These are phyloP conservation scores for Cotoneaster glaucophyllus DNA, from an alignment of 306 rosid species.

Conservation along the genomic window DNA sequence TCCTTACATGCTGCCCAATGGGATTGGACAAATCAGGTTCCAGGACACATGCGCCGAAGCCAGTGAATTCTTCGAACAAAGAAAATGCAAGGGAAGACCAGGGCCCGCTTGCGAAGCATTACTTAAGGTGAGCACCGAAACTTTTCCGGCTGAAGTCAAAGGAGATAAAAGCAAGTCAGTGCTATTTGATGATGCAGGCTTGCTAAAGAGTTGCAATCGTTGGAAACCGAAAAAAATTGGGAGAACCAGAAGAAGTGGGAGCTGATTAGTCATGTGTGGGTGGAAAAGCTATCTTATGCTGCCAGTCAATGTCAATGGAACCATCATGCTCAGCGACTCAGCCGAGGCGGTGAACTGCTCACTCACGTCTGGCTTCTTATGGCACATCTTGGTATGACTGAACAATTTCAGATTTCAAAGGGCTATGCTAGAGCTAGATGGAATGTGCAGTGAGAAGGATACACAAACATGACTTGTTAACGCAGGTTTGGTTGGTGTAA, in stretches of 20 bases:
- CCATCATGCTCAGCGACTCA: slow-evolving; percentile 3
- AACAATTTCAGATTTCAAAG: background rate
- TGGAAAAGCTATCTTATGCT: slow-evolving; percentile 6
- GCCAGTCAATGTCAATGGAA: slow-evolving; percentile 7
- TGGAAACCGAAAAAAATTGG: background rate
- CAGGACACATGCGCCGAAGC: background rate
- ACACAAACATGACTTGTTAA: too few relatives aligned
- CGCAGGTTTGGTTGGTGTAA: too few relatives aligned
- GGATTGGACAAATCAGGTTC: slow-evolving; percentile 18
- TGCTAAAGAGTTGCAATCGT: background rate
- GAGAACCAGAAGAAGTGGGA: background rate
- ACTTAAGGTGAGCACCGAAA: background rate
- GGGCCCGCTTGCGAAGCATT: background rate
- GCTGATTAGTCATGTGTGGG: slow-evolving; percentile 12
- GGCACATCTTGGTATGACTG: slow-evolving; percentile 28
- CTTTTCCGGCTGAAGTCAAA: background rate
- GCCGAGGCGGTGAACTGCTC: slow-evolving; percentile 11
- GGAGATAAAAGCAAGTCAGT: slow-evolving; percentile 20
- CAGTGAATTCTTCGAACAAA: background rate
- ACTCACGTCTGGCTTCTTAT: slow-evolving; percentile 32
- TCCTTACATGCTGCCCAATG: slow-evolving; percentile 20
- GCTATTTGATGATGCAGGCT: slow-evolving; percentile 17
- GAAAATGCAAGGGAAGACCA: background rate
- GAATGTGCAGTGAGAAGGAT: background rate
- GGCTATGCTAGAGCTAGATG: background rate